phyloP scores from a whole-genome alignment of 192 early-diverging fungal genomes.

The Pecoramyces ruminantium region DNA sequence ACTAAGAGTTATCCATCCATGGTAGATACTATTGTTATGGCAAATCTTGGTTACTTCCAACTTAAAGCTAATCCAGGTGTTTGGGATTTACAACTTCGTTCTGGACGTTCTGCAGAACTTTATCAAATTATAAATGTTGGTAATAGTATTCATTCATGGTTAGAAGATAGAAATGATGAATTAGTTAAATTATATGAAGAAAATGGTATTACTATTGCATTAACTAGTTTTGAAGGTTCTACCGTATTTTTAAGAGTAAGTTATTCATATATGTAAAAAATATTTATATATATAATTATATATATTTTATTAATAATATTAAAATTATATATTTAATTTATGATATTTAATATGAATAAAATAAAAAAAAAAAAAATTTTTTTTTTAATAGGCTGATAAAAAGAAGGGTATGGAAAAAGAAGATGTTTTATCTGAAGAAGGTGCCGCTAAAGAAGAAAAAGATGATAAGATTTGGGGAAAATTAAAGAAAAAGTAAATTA shows the following conservation, averaged over 20 bases:
- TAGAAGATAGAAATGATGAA: neutral
- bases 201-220: neutral
- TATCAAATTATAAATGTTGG: conserved; percentile 53
- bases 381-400: conserved; percentile 67
- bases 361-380: neutral
- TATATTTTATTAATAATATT: no score
- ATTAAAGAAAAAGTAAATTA: conserved; percentile 22
- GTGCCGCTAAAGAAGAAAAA: conserved; percentile 5
- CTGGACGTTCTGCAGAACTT: conserved; percentile 63
- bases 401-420: conserved; percentile 62
- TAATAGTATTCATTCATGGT: neutral
- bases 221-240: neutral
- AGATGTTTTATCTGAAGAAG: conserved; percentile 37
- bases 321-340: no score
- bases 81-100: conserved; percentile 63
- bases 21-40: conserved; percentile 93
- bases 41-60: conserved; percentile 95
- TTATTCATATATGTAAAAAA: no score
- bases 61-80: conserved; percentile 83
- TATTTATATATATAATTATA: no score
- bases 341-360: no score
- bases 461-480: conserved; percentile 29
- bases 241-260: neutral
- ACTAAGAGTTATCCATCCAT: conserved; percentile 33
- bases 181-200: neutral